Conservation (phyloP, 441 rosid species). For the Brassica hybrid region DNA sequence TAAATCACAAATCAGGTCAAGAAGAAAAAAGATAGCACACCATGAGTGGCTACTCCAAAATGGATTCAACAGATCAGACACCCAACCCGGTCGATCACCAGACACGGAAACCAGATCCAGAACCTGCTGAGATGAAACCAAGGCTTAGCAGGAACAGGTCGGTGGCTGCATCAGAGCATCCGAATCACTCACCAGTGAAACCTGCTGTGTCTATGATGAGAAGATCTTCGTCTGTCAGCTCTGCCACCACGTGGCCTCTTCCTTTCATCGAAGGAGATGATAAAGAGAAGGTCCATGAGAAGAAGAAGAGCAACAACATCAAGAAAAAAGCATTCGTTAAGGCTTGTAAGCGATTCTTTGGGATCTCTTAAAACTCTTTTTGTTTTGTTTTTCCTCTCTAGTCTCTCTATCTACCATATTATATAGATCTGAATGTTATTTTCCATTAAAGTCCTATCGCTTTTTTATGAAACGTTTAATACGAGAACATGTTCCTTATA, state of each 20-base stretch:
- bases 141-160: slow-evolving; percentile 68
- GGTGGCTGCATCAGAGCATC: slow-evolving; percentile 53
- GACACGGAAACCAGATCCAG: slow-evolving; percentile 20
- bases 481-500: slow-evolving; percentile 7
- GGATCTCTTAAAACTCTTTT: slow-evolving; percentile 46
- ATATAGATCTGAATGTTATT: slow-evolving; percentile 32
- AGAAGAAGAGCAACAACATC: slow-evolving; percentile 50
- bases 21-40: slow-evolving; percentile 1
- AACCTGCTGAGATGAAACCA: slow-evolving; percentile 35
- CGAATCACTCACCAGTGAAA: slow-evolving; percentile 50
- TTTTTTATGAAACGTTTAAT: slow-evolving; percentile 25
- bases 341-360: slow-evolving; percentile 81
- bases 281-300: slow-evolving; percentile 40
- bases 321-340: slow-evolving; percentile 57
- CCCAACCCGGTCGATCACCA: slow-evolving; percentile 51
- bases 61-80: slow-evolving; percentile 49
- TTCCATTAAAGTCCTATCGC: background rate
- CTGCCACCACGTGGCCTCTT: slow-evolving; percentile 51
- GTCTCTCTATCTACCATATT: slow-evolving; percentile 8
- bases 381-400: background rate
- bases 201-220: slow-evolving; percentile 71
- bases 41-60: slow-evolving; percentile 70
- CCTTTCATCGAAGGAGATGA: slow-evolving; percentile 39
- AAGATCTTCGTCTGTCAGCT: slow-evolving; percentile 73
- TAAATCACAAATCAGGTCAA: background rate